Conservation (phyloP, 352 stramenopile genomes). For the Pythium sukuiense region DNA sequence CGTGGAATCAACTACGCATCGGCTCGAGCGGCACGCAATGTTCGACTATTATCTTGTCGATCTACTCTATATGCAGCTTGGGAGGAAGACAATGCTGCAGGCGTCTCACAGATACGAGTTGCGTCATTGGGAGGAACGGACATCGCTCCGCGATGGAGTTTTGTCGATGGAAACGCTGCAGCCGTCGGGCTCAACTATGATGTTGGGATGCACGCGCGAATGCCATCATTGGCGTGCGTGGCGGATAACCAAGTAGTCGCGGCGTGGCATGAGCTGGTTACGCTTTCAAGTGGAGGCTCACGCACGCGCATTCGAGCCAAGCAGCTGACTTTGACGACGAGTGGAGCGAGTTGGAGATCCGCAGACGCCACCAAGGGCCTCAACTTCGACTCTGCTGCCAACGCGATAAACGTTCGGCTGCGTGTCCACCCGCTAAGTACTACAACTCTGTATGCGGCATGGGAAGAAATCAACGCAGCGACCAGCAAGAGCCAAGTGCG, state of each 20-base stretch:
- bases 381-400: conserved; percentile 45
- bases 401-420: conserved; percentile 47
- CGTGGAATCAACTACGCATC: conserved; percentile 46
- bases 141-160: conserved; percentile 40
- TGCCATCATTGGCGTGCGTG: conserved; percentile 45
- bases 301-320: conserved; percentile 37
- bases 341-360: conserved; percentile 29
- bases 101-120: conserved; percentile 44
- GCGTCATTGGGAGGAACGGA: conserved; percentile 45
- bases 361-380: conserved; percentile 38
- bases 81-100: conserved; percentile 43
- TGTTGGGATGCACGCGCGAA: conserved; percentile 24
- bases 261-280: conserved; percentile 51
- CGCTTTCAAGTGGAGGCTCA: background rate
- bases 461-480: conserved; percentile 44
- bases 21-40: conserved; percentile 34
- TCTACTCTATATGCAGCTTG: conserved; percentile 50
- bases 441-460: conserved; percentile 39
- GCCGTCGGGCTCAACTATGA: conserved; percentile 45
- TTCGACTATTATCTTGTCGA: conserved; percentile 42
- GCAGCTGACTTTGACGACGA: background rate
- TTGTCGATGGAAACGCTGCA: conserved; percentile 48
- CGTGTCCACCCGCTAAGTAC: conserved; percentile 24
- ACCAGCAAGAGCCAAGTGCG: conserved; percentile 42
- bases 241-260: conserved; percentile 36